Evolutionary conservation across 2,329 filamentous ascomycete genomes (phyloP), one percentile per base, ranked within the genome.

Genomic region (Didymella glomerata): DNA sequence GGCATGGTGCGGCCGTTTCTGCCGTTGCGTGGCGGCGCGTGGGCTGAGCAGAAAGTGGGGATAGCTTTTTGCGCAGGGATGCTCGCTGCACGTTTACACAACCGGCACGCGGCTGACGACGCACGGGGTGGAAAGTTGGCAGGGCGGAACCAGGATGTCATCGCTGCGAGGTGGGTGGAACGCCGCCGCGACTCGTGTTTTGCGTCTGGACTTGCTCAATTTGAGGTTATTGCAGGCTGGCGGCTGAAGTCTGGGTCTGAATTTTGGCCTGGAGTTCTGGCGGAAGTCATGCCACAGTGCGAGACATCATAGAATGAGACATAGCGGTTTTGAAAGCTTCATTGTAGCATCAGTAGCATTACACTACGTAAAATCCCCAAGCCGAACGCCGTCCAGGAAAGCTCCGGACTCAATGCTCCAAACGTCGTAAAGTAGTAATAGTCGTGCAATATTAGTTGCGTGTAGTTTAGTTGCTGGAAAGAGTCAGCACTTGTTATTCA

Each of bases 381-480:
- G 44, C 57, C 61, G 54, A 72, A 74, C 67, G 71, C 72, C 72
- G 49, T 63, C 60, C 60, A 57, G 42, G 46, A 64, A 48, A 56
- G 54, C 42, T 51, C 53, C 41, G 49, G 48, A 57, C 55, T 57
- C 48, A 52, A 60, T 65, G 57, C 61, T 64, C 57, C 54, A 53
- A 58, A 56, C 46, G 55, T 66, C 58, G 48, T 64, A 48, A 62
- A 54, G 38, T 52, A 57, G 52, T 53, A 62, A 63, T 60, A 51
- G 41, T 67, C 62, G 60, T 71, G 54, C 59, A 55, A 60, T 42
- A 54, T 58, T 64, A 60, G 49, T 66, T 45, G 62, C 36, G 27
- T 18, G 14, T 45, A 27, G 34, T 44, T 73, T 62, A 76, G 65
- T 76, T 76, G 34, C 74, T 76, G 54, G 18, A n/a, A 2, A 32